Evolutionary conservation across 1,284 basidiomycete genomes (phyloP).

Genomic region (Polyporus tsugae): DNA sequence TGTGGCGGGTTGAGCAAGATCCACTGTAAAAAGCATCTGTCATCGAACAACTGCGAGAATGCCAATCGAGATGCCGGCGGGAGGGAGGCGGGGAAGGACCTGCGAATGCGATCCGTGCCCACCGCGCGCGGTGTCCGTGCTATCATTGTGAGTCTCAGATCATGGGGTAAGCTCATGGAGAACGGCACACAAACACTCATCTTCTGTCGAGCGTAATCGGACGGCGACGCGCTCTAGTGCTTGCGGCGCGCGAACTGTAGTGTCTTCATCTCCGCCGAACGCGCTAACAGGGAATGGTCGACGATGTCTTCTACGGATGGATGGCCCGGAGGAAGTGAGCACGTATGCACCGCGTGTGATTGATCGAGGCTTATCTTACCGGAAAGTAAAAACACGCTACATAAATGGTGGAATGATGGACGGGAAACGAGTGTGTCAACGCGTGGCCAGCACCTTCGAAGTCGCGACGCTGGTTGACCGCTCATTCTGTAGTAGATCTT

Average conservation of each 20-base stretch:
- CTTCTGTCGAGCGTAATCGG: not conserved
- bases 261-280: not conserved
- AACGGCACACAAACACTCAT: not conserved
- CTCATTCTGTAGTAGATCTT: not conserved
- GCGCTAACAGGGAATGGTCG: not conserved
- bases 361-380: slow-evolving; percentile 1
- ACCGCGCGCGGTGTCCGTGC: not conserved
- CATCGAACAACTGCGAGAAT: not conserved
- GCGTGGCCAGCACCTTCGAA: not conserved
- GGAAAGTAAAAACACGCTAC: not conserved
- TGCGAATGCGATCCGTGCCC: not conserved
- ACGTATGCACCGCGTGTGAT: not conserved
- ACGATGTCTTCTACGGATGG: not conserved
- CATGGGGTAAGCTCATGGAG: not conserved
- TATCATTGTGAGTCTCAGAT: not conserved
- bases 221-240: not conserved
- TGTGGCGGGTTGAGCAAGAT: not conserved
- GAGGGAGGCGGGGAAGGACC: not conserved
- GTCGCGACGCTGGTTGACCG: not conserved
- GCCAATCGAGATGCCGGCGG: not conserved
- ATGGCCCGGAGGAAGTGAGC: not conserved
- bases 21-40: not conserved
- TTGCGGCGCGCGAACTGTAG: not conserved
- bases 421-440: not conserved
- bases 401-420: not conserved